Conservation (phyloP, 306 rosid genomes). For the Quercus bicolor region DNA sequence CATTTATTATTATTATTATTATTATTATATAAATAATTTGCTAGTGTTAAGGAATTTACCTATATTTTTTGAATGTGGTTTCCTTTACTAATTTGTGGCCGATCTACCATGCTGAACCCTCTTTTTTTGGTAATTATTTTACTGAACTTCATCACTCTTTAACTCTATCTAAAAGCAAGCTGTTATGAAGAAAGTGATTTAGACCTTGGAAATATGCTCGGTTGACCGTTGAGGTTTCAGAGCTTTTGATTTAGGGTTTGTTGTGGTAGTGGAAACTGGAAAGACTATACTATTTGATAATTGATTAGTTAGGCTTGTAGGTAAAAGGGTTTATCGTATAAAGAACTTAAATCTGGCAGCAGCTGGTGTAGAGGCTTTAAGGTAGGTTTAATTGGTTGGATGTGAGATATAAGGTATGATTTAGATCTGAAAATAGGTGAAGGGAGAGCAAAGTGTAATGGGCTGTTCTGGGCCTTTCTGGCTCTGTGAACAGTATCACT, state of each 20-base stretch:
- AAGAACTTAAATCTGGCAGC: not conserved
- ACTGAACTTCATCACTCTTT: not conserved
- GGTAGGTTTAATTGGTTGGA: too few relatives aligned
- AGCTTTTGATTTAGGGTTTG: not conserved
- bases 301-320: not conserved
- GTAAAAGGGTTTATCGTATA: not conserved
- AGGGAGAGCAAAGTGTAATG: not conserved
- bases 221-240: not conserved
- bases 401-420: not conserved
- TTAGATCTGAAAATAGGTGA: not conserved
- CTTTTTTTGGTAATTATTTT: not conserved
- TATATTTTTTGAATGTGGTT: not conserved
- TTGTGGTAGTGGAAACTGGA: not conserved
- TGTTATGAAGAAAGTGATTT: not conserved
- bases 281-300: not conserved
- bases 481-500: too few relatives aligned
- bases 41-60: not conserved
- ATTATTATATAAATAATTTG: not conserved
- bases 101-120: too few relatives aligned
- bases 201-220: not conserved
- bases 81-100: not conserved
- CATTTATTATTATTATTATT: not conserved
- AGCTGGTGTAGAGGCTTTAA: not conserved
- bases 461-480: not conserved
- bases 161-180: not conserved